Percentiles rank a stretch among this genome's conserved stretches.
Evolutionary conservation across 2,329 filamentous ascomycete species (phyloP).

Genomic region (Beauveria australis): DNA sequence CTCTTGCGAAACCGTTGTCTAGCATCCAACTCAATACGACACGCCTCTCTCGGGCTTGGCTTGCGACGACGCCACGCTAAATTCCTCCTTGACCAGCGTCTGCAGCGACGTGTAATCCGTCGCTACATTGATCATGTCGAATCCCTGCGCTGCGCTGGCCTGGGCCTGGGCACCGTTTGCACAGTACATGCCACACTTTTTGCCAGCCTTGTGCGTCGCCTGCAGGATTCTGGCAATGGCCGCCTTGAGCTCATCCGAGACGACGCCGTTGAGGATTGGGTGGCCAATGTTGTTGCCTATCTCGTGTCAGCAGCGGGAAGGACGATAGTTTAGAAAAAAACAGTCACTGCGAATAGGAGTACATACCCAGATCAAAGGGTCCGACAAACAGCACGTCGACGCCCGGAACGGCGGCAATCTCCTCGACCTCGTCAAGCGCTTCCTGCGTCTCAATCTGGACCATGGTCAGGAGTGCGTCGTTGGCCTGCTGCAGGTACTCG

Average conservation of each 20-base stretch:
- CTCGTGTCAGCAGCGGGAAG: not conserved
- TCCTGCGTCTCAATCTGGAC: slow-evolving; percentile 61
- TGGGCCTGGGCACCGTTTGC: slow-evolving; percentile 48
- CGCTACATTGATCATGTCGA: slow-evolving; percentile 53
- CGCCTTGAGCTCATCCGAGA: slow-evolving; percentile 48
- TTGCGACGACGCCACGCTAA: slow-evolving; percentile 32
- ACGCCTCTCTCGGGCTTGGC: slow-evolving; percentile 27
- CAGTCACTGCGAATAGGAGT: not conserved
- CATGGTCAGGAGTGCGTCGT: slow-evolving; percentile 49
- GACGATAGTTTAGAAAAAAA: not conserved
- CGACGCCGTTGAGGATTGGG: slow-evolving; percentile 52
- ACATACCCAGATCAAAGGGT: slow-evolving; percentile 52
- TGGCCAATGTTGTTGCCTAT: slow-evolving; percentile 51
- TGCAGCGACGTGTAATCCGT: slow-evolving; percentile 48
- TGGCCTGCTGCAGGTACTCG: slow-evolving; percentile 42
- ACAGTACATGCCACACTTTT: slow-evolving; percentile 57
- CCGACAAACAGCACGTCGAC: slow-evolving; percentile 59
- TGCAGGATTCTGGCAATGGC: slow-evolving; percentile 51
- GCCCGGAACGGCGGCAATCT: slow-evolving; percentile 51
- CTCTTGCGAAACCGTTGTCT: no score
- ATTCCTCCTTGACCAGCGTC: slow-evolving; percentile 32
- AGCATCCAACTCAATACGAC: slow-evolving; percentile 29
- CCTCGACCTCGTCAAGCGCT: slow-evolving; percentile 51
- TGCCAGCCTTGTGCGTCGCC: slow-evolving; percentile 53
- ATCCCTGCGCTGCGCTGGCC: slow-evolving; percentile 46